Percentiles rank a stretch among this genome's conserved stretches.
Conservation (phyloP, 495 filamentous ascomycete species). For the Saxophila tyrrhenica region DNA sequence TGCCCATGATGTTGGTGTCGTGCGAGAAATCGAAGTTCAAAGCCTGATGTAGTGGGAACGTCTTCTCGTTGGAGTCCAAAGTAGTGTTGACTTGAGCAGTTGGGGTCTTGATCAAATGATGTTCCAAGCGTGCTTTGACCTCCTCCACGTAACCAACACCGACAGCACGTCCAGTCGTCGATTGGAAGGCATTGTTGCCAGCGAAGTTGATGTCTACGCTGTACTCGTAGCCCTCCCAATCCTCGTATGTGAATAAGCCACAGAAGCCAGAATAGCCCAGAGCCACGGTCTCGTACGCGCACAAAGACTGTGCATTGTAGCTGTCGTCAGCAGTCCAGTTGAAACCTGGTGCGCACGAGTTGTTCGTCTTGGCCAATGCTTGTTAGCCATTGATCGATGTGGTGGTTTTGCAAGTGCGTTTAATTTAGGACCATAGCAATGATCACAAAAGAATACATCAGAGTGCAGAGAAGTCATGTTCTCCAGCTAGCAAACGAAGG, state of each 20-base stretch:
- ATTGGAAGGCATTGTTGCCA: conserved; percentile 46
- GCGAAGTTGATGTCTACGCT: conserved; percentile 46
- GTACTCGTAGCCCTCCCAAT: conserved; percentile 47
- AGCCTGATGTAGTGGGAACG: conserved; percentile 41
- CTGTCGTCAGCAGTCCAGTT: conserved; percentile 41
- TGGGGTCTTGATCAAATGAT: conserved; percentile 41
- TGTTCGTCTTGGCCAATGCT: neutral
- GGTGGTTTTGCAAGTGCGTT: no score
- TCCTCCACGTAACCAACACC: conserved; percentile 55
- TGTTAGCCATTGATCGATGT: no score
- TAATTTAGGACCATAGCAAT: no score
- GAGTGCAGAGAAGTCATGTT: no score
- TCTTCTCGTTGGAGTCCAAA: conserved; percentile 33
- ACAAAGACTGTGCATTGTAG: conserved; percentile 45
- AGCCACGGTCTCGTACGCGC: conserved; percentile 47
- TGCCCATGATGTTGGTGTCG: conserved; percentile 28
- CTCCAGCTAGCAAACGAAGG: no score
- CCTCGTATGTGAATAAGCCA: conserved; percentile 43
- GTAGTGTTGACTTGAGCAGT: conserved; percentile 49
- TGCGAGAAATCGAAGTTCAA: conserved; percentile 34
- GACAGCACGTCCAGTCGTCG: conserved; percentile 48
- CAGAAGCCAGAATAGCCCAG: conserved; percentile 49
- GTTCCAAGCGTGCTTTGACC: conserved; percentile 45
- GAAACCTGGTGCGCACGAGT: conserved; percentile 42
- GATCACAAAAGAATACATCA: no score